Percentiles rank a stretch among this genome's conserved stretches.
Evolutionary conservation across 2,329 filamentous ascomycete species (phyloP).

Genomic region (Pseudogymnoascus sp.): DNA sequence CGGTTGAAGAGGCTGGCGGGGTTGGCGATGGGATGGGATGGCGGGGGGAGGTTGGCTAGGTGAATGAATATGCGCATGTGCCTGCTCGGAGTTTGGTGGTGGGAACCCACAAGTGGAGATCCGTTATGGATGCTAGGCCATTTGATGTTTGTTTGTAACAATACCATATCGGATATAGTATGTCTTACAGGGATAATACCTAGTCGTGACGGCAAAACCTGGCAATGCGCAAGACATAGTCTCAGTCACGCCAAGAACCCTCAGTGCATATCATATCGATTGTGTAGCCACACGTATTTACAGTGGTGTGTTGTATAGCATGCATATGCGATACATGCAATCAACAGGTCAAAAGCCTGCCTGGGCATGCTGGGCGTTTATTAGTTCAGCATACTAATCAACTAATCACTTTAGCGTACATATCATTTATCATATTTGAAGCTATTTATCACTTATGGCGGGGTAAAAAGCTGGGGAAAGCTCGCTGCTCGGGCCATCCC

Average conservation of each 20-base stretch:
- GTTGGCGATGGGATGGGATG: background rate
- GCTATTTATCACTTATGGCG: background rate
- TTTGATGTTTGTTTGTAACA: background rate
- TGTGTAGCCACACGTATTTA: background rate
- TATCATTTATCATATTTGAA: background rate
- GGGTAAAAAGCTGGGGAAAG: background rate
- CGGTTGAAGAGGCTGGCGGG: slow-evolving; percentile 26
- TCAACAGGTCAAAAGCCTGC: background rate
- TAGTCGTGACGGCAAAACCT: background rate
- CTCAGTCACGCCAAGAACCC: background rate
- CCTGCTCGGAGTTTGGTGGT: background rate
- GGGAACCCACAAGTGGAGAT: background rate
- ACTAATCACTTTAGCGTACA: background rate
- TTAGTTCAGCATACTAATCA: background rate
- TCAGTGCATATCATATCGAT: slow-evolving; percentile 4
- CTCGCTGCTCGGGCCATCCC: slow-evolving; percentile 1
- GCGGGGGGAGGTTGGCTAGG: background rate
- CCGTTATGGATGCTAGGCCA: background rate
- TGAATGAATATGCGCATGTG: slow-evolving; percentile 1
- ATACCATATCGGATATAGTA: background rate
- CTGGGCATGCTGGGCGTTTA: background rate
- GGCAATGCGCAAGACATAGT: background rate
- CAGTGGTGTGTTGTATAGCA: background rate
- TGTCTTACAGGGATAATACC: background rate
- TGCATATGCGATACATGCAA: background rate